Evolutionary conservation across 345 rosid species (phyloP).

Genomic region (Dovyalis caffra): DNA sequence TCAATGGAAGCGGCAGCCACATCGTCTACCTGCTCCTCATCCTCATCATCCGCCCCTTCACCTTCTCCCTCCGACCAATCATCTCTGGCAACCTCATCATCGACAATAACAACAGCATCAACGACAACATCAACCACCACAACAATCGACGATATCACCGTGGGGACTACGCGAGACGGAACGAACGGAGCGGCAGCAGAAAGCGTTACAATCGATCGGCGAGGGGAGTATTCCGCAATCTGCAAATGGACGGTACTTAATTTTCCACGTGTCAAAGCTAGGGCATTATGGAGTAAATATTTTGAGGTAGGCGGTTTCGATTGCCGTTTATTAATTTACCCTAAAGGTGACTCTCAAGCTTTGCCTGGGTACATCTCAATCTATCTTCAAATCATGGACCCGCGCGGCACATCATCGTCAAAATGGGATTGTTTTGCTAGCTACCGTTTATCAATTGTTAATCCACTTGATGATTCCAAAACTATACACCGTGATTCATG

Average conservation of each 20-base stretch:
- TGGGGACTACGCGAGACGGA: constrained; percentile 62
- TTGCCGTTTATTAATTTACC: constrained; percentile 90
- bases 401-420: constrained; percentile 68
- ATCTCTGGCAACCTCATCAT: constrained; percentile 44
- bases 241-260: constrained; percentile 89
- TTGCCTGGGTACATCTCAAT: constrained; percentile 87
- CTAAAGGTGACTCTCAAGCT: constrained; percentile 96
- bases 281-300: constrained; percentile 95
- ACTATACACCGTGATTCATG: constrained; percentile 96
- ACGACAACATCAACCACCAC: constrained; percentile 36
- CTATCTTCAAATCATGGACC: constrained; percentile 98
- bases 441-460: constrained; percentile 83
- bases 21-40: constrained; percentile 24
- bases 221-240: constrained; percentile 76
- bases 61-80: constrained; percentile 47
- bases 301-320: constrained; percentile 98
- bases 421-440: constrained; percentile 99
- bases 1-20: constrained; percentile 60
- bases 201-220: constrained; percentile 72
- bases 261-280: constrained; percentile 79
- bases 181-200: constrained; percentile 75
- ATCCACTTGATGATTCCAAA: constrained; percentile 73
- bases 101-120: constrained; percentile 33
- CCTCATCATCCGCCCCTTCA: constrained; percentile 28
- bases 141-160: constrained; percentile 56